Conservation (phyloP, 805 yeast genomes). For the Pichia paraexigua region DNA sequence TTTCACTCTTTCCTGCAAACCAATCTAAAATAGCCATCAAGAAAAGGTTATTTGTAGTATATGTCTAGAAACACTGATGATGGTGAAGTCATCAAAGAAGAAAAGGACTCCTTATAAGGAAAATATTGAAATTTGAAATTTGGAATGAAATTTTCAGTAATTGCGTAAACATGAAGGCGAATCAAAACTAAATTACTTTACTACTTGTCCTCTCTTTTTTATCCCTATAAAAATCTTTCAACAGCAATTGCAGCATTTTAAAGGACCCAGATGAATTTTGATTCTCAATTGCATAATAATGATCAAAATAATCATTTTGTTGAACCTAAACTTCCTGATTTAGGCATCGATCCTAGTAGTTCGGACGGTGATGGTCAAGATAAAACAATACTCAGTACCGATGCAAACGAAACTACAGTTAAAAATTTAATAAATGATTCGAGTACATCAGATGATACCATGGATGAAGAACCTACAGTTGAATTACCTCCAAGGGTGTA, state of each 20-base stretch:
- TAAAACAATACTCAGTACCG: background rate
- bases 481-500: slow-evolving; percentile 13
- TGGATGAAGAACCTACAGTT: background rate
- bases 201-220: too few species aligned
- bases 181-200: background rate
- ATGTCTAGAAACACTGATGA: background rate
- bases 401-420: background rate
- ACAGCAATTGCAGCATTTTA: too few species aligned
- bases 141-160: background rate
- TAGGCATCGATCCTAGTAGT: background rate
- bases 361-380: background rate
- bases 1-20: background rate
- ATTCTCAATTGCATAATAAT: background rate
- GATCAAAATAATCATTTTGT: background rate
- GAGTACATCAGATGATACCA: background rate
- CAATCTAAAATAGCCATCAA: slow-evolving; percentile 4
- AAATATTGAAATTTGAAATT: background rate
- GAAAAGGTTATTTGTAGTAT: background rate
- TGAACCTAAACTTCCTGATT: background rate
- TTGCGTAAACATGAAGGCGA: slow-evolving; percentile 1
- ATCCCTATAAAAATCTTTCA: background rate
- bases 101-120: too few species aligned
- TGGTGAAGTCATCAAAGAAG: too few species aligned
- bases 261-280: background rate
- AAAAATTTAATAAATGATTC: background rate